Evolutionary conservation across 2,329 filamentous ascomycete species (phyloP).

Genomic region (Epicoccum nigrum): DNA sequence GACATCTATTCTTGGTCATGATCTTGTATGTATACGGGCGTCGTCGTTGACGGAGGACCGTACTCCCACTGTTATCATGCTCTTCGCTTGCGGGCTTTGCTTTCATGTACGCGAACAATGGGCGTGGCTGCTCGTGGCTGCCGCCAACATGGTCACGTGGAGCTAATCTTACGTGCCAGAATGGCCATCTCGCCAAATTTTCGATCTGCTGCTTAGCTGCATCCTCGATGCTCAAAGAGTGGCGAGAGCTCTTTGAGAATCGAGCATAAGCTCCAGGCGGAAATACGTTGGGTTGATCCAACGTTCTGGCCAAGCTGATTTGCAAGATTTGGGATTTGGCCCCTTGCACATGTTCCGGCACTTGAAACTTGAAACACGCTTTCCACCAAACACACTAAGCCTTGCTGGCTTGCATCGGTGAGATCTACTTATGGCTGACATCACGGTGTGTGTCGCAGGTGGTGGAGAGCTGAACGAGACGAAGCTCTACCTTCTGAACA

Average conservation of each 20-base stretch:
- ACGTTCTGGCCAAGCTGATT: conserved; percentile 13
- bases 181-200: conserved; percentile 7
- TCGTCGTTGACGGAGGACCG: not conserved
- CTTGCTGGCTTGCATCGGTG: not conserved
- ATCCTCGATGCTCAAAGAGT: not conserved
- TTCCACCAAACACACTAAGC: conserved; percentile 6
- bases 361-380: conserved; percentile 17
- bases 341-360: conserved; percentile 12
- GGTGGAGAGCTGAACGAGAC: not conserved
- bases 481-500: not conserved
- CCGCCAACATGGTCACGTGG: conserved; percentile 8
- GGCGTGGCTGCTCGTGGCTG: not conserved
- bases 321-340: not conserved
- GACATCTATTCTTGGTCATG: conserved; percentile 5
- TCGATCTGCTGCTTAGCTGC: conserved; percentile 1
- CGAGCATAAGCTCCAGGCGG: not conserved
- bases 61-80: not conserved
- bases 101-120: not conserved
- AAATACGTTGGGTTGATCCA: conserved; percentile 11
- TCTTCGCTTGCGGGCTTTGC: not conserved
- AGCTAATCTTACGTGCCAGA: conserved; percentile 10
- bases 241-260: not conserved
- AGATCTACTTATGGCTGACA: conserved; percentile 1
- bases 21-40: not conserved
- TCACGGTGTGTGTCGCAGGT: not conserved